Conservation (phyloP, 2,329 filamentous ascomycete genomes). For the Colletotrichum melonis region DNA sequence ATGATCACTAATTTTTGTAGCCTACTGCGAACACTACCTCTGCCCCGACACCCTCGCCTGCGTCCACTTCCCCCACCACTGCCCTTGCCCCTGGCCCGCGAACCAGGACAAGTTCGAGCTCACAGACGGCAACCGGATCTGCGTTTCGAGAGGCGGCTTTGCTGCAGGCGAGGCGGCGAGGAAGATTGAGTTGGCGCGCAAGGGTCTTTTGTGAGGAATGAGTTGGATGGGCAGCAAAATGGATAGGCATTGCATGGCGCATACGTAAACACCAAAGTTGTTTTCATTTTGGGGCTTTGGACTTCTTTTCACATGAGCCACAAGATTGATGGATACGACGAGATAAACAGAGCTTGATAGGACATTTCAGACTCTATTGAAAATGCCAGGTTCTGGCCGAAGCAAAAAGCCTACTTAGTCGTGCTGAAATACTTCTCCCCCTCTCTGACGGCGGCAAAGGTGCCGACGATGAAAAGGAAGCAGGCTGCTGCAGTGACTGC, state of each 20-base stretch:
- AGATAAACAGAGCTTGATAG: neutral
- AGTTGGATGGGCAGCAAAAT: neutral
- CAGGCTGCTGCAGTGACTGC: conserved; percentile 14
- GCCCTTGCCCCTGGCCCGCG: conserved; percentile 85
- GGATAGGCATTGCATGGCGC: conserved; percentile 10
- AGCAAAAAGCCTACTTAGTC: conserved; percentile 33
- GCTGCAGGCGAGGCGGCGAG: conserved; percentile 76
- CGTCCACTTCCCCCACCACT: conserved; percentile 97
- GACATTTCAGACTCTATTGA: conserved; percentile 31
- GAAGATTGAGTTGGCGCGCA: conserved; percentile 84
- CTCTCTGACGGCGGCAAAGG: neutral
- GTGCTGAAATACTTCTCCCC: conserved; percentile 25
- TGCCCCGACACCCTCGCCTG: conserved; percentile 95
- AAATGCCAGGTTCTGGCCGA: conserved; percentile 28
- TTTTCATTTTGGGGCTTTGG: conserved; percentile 5
- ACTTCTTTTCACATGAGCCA: neutral
- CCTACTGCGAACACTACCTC: conserved; percentile 92
- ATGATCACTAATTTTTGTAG: conserved; percentile 51
- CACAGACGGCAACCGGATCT: conserved; percentile 78
- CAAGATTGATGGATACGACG: neutral
- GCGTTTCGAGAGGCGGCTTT: conserved; percentile 81
- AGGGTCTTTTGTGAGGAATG: conserved; percentile 72
- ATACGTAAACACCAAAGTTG: neutral
- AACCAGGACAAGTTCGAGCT: conserved; percentile 83
- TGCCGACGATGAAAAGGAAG: neutral